Base-by-base conservation (phyloP, 192 early-diverging fungal genomes). In the Borealophlyctis nickersoniae region DNA sequence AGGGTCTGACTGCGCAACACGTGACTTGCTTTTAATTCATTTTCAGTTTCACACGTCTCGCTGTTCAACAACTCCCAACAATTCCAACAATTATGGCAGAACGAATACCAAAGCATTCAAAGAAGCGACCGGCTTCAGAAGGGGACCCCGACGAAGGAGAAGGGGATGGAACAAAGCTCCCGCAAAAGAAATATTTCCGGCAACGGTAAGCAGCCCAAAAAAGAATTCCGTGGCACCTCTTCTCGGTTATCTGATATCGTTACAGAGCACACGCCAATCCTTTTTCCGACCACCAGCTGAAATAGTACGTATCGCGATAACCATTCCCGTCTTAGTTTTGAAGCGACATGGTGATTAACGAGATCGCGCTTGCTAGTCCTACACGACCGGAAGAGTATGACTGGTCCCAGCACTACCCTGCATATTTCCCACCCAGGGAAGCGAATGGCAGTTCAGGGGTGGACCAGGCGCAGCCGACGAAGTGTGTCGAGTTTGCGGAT, bases 261-360 rank as follows among this genome's bases (percentile, higher is more conserved):
- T 58, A 2, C 36, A 88, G 96, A 52, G 97, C 97, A 11, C 97
- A 99, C 66, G 93, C 94, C 55, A 99, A 99, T 67, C 87, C 91
- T 2, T 98, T 99, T 70, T 94, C 92, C 27, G 97, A 99, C 73
- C 93, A 98, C 71, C 80, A 86, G 4, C 80, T 98, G 49, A 89
- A 91, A 53, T 98, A 98, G 83, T 92, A 81, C 71, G 82, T 82
- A 28, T 34, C 0, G 27, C 29, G 2, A 28, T 22, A 23, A 19
- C 35, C 19, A 13, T 45, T 45, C 9, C 7, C 7, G 7, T 45
- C 39, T 19, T 7, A 45, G 7, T 13, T 13, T 45, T 19, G 9
- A 7, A 19, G 39, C 39, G 39, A n/a, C n/a, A n/a, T n/a, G n/a
- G n/a, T n/a, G n/a, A n/a, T 19, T 45, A 45, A 45, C 39, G 28